Conservation (phyloP, 2,329 filamentous ascomycete species). For the Xylariaceae sp. region DNA sequence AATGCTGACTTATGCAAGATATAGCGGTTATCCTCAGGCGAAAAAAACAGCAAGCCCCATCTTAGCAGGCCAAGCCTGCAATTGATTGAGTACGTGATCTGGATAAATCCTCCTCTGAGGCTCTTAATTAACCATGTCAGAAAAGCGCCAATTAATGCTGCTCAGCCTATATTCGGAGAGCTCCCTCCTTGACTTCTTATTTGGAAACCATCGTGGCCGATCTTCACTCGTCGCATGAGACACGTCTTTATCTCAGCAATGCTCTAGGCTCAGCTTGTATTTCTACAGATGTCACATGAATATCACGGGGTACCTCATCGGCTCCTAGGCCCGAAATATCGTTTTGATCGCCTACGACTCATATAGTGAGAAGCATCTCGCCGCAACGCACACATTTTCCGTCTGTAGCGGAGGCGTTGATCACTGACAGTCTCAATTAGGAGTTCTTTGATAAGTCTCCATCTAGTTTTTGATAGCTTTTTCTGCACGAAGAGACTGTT, state of each 20-base stretch:
- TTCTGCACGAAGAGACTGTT: no score
- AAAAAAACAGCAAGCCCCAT: conserved; percentile 6
- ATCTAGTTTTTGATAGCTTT: neutral
- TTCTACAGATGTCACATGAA: conserved; percentile 5
- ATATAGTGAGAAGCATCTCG: neutral
- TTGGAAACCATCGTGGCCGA: conserved; percentile 21
- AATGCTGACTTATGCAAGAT: conserved; percentile 12
- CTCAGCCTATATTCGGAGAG: conserved; percentile 40
- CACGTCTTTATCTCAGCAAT: conserved; percentile 1
- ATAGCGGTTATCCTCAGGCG: conserved; percentile 18
- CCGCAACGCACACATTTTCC: neutral
- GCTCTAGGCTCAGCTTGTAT: neutral
- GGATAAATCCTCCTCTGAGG: conserved; percentile 38
- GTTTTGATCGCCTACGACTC: neutral
- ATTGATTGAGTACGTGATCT: conserved; percentile 36
- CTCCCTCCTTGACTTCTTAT: conserved; percentile 27
- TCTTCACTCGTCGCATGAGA: conserved; percentile 12
- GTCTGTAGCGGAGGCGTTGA: neutral
- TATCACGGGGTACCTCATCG: conserved; percentile 11
- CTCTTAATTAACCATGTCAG: conserved; percentile 31
- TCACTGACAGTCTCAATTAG: neutral
- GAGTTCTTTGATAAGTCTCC: neutral
- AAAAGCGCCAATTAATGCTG: conserved; percentile 29
- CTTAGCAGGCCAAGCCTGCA: conserved; percentile 26
- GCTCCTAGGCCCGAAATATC: conserved; percentile 22